Evolutionary conservation across 1,139 yeast species (phyloP).

Genomic region (Kurtzmaniella quercitrusa): DNA sequence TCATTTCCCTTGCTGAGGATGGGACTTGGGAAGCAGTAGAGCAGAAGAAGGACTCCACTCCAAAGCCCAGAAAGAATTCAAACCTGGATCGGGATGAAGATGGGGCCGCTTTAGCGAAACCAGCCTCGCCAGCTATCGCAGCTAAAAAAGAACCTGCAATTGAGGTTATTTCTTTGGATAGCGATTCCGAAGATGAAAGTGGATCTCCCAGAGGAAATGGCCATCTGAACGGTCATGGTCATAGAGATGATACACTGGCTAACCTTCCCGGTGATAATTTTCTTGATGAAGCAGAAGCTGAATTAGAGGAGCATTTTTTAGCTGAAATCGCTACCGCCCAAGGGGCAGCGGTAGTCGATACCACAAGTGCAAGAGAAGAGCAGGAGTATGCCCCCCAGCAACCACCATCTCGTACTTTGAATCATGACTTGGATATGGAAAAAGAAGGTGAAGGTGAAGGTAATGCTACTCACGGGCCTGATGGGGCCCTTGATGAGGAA

Average conservation of each 20-base stretch:
- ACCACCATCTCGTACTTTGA: background rate
- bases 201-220: too few species aligned
- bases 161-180: constrained; percentile 13
- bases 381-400: background rate
- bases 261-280: background rate
- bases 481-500: too few species aligned
- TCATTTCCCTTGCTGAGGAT: constrained; percentile 50
- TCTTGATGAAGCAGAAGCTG: background rate
- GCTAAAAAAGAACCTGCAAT: constrained; percentile 3
- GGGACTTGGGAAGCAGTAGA: constrained; percentile 48
- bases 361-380: background rate
- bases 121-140: background rate
- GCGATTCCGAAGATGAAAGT: constrained; percentile 8
- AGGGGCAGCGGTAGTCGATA: background rate
- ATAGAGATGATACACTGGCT: background rate
- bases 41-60: constrained; percentile 4
- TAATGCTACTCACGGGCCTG: too few species aligned
- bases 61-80: background rate
- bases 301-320: background rate
- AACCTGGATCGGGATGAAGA: background rate
- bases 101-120: background rate
- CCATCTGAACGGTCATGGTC: too few species aligned
- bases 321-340: background rate
- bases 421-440: too few species aligned
- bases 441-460: too few species aligned